phyloP scores from a whole-genome alignment of 2,329 filamentous ascomycete genomes.

The Clonostachys sp. region DNA sequence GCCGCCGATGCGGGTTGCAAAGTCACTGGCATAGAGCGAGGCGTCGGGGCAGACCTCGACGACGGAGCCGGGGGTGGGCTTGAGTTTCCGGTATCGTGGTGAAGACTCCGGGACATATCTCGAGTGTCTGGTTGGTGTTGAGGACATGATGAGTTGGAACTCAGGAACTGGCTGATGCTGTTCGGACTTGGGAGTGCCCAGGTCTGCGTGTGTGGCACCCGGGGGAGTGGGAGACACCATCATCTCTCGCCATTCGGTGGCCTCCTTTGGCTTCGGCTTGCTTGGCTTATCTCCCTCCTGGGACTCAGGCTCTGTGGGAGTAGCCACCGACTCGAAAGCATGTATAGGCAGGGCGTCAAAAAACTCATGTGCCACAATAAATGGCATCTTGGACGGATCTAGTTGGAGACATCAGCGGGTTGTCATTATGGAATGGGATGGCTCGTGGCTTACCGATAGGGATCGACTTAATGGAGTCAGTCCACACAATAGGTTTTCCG shows the following conservation, averaged over 20 bases:
- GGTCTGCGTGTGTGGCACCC: conserved; percentile 44
- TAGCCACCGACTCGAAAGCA: conserved; percentile 67
- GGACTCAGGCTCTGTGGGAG: conserved; percentile 29
- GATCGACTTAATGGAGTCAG: conserved; percentile 81
- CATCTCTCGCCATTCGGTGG: conserved; percentile 72
- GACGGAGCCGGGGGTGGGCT: conserved; percentile 60
- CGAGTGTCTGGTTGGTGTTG: conserved; percentile 73
- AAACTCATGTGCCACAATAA: conserved; percentile 96
- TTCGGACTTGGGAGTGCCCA: conserved; percentile 47
- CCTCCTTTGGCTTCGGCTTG: background rate
- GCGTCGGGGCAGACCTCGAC: conserved; percentile 91
- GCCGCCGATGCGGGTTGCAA: conserved; percentile 81
- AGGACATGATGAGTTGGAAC: conserved; percentile 80
- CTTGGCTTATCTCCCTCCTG: background rate
- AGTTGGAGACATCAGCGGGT: background rate
- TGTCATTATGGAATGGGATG: background rate
- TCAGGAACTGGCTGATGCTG: conserved; percentile 60
- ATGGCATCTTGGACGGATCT: conserved; percentile 71
- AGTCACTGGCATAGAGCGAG: conserved; percentile 72
- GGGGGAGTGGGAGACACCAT: conserved; percentile 66
- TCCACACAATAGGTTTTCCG: conserved; percentile 77
- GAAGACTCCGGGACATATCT: conserved; percentile 81
- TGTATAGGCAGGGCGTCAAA: conserved; percentile 98
- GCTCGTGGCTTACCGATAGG: conserved; percentile 49
- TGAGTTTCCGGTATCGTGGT: conserved; percentile 71